These are phyloP conservation scores for Scytalidium sp. DNA, from an alignment of 2,329 filamentous ascomycete genomes.

Conservation along the genomic window DNA sequence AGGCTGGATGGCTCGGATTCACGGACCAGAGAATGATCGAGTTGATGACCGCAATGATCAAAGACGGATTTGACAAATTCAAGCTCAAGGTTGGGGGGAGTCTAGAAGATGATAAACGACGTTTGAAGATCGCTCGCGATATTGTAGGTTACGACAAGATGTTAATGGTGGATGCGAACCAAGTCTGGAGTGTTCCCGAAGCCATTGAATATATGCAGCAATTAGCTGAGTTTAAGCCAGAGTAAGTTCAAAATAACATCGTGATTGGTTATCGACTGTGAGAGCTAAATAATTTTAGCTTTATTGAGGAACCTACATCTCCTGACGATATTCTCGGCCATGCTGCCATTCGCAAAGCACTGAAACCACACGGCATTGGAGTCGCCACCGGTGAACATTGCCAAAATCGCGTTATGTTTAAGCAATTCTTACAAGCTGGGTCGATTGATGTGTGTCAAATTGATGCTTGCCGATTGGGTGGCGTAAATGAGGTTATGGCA, in stretches of 20 bases:
- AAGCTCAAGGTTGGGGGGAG: constrained; percentile 85
- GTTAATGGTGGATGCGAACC: constrained; percentile 92
- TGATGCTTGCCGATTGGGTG: constrained; percentile 84
- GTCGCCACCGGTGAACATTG: constrained; percentile 95
- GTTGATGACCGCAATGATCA: constrained; percentile 70
- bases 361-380: constrained; percentile 71
- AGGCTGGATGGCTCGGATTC: constrained; percentile 89
- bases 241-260: constrained; percentile 5
- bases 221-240: constrained; percentile 75
- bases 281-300: constrained; percentile 51
- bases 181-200: constrained; percentile 88
- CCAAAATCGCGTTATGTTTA: constrained; percentile 92
- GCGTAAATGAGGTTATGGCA: constrained; percentile 90
- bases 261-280: too few relatives aligned
- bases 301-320: constrained; percentile 91
- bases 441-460: constrained; percentile 88
- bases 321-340: constrained; percentile 89
- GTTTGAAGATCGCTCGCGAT: constrained; percentile 71
- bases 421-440: constrained; percentile 77
- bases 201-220: constrained; percentile 84
- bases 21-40: constrained; percentile 81
- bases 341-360: constrained; percentile 77
- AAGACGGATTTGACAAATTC: constrained; percentile 78
- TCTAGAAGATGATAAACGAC: constrained; percentile 66
- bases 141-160: constrained; percentile 78